Evolutionary conservation across 2,329 filamentous ascomycete genomes (phyloP).

Genomic region (Coniella vitis): DNA sequence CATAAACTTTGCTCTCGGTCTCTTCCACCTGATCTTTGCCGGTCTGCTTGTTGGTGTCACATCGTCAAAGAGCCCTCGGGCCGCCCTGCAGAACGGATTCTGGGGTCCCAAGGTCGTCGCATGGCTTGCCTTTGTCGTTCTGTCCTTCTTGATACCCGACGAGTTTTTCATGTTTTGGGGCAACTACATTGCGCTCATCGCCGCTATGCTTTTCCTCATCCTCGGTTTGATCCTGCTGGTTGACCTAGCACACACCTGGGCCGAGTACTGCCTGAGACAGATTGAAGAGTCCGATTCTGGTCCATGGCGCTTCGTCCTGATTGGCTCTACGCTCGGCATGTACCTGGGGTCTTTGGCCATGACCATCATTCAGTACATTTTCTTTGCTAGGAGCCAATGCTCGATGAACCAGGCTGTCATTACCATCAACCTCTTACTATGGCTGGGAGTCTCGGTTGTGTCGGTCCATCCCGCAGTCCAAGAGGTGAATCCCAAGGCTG

Average conservation of each 20-base stretch:
- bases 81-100: constrained; percentile 92
- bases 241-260: constrained; percentile 93
- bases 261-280: constrained; percentile 88
- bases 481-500: constrained; percentile 86
- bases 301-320: constrained; percentile 77
- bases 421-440: constrained; percentile 82
- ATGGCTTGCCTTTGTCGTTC: constrained; percentile 79
- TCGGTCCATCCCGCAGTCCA: constrained; percentile 89
- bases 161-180: constrained; percentile 93
- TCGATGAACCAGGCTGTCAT: constrained; percentile 97
- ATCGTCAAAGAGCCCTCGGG: constrained; percentile 80
- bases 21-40: constrained; percentile 87
- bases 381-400: constrained; percentile 77
- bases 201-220: constrained; percentile 88
- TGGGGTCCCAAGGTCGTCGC: constrained; percentile 94
- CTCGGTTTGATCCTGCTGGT: constrained; percentile 88
- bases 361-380: constrained; percentile 95
- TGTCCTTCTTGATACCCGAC: constrained; percentile 95
- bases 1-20: constrained; percentile 93
- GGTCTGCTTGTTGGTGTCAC: constrained; percentile 79
- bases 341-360: constrained; percentile 85
- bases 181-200: constrained; percentile 82
- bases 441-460: constrained; percentile 71
- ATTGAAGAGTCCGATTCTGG: constrained; percentile 85
- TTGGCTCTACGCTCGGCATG: constrained; percentile 91